Evolutionary conservation across 257 asterid species (phyloP), one percentile per base, ranked within the genome.

Genomic region (Solanum lignicaule): DNA sequence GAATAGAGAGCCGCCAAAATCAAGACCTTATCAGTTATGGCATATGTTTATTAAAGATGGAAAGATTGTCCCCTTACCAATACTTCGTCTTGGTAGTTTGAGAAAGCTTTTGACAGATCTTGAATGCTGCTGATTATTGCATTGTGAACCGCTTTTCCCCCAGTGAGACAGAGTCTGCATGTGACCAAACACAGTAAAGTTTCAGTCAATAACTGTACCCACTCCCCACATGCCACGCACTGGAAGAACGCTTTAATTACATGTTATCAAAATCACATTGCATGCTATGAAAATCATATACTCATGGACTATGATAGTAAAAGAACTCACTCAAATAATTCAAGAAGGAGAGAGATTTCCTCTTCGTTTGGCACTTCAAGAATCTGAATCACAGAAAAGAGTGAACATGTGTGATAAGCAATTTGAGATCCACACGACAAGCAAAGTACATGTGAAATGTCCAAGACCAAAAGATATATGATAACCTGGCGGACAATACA

Each of bases 101-200:
- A 93, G 89, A 97, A 95, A 66, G 90, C 96, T 91, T 93, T 97
- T 29, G 99, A 94, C 83, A 97, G 96, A 92, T 97, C 99, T 92
- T 95, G 98, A 90, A 97, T 93, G 92, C 99, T 95, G 95, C 99
- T 95, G 87, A 95, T 96, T 72, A 97, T 94, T 86, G 99, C 99
- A 83, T 93, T 87, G 91, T 95, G 98, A 91, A 97, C 98, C 87
- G 94, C 99, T 90, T 92, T 97, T 66, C 96, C 99, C 87, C 99
- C 99, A 27, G 94, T 88, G 90, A 97, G 99, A 91, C 98, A 97
- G 62, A 96, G 90, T 83, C 99, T 97, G 98, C 91, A 91, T 18
- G 69, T 9, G 35, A 81, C 85, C 85, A 81, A 46, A 81, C 25
- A 46, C 69, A 46, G 85, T 43, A 81, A 29, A 29, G 25, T 27